These are phyloP conservation scores for Aegilops sharonensis DNA, from an alignment of 176 grass and related monocot species.

Conservation along the genomic window DNA sequence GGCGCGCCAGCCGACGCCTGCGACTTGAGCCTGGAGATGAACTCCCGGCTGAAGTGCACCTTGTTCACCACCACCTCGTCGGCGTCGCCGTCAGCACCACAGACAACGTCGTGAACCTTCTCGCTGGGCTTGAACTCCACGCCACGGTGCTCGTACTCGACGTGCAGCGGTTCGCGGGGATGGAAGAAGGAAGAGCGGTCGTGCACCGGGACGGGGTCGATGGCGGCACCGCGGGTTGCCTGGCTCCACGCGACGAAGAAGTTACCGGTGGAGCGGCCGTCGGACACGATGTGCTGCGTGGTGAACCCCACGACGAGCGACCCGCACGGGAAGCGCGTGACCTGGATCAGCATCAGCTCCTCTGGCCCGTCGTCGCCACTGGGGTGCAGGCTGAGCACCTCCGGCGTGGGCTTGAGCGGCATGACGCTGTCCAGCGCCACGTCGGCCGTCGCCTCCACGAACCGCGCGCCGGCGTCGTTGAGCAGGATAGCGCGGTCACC, in stretches of 20 bases:
- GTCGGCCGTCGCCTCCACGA: constrained; percentile 25
- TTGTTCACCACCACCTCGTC: constrained; percentile 23
- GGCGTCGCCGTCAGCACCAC: background rate
- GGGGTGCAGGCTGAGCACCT: constrained; percentile 14
- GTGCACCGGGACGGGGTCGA: constrained; percentile 18
- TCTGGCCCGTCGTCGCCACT: background rate
- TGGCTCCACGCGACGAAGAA: constrained; percentile 36
- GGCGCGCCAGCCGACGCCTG: constrained; percentile 11
- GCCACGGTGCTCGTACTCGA: constrained; percentile 39
- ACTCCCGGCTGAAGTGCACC: constrained; percentile 25
- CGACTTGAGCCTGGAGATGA: constrained; percentile 31
- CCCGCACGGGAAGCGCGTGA: constrained; percentile 23
- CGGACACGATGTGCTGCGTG: constrained; percentile 30
- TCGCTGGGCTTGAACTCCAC: constrained; percentile 25
- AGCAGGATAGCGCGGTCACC: constrained; percentile 24
- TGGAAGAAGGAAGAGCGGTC: constrained; percentile 27
- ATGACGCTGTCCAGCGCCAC: background rate
- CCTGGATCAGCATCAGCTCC: constrained; percentile 28
- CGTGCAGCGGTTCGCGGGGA: background rate
- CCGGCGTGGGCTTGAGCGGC: background rate
- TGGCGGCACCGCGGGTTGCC: constrained; percentile 26
- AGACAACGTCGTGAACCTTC: background rate
- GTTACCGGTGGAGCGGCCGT: constrained; percentile 29
- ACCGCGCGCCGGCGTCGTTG: constrained; percentile 27
- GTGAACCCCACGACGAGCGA: constrained; percentile 22